Evolutionary conservation across 495 filamentous ascomycete genomes (phyloP).

Genomic region (Friedmanniomyces endolithicus): DNA sequence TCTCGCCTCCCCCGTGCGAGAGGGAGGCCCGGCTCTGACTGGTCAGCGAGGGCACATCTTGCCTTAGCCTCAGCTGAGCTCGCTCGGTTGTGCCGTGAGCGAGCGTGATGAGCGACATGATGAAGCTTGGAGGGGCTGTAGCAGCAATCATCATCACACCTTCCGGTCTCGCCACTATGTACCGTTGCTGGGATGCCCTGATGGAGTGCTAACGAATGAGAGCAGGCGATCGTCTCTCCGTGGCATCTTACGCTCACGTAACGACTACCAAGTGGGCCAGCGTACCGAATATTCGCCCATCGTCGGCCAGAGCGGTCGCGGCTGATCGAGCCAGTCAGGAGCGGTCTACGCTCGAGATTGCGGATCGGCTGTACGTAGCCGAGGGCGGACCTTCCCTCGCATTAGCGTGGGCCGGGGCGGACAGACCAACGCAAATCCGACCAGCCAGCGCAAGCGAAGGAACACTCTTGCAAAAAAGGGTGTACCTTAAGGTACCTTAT

Average conservation of each 20-base stretch:
- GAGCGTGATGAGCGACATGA: too few species aligned
- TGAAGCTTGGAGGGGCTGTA: not conserved
- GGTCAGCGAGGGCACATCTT: not conserved
- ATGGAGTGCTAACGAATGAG: constrained; percentile 4
- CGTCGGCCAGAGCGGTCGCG: not conserved
- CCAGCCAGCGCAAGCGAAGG: not conserved
- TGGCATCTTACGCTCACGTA: not conserved
- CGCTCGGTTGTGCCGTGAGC: not conserved
- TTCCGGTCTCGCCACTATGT: not conserved
- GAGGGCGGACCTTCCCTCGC: not conserved
- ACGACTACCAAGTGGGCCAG: not conserved
- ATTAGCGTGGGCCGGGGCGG: not conserved
- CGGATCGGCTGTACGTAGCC: constrained; percentile 3
- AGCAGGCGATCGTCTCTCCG: not conserved
- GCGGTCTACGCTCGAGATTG: not conserved
- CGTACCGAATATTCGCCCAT: not conserved
- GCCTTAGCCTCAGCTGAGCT: not conserved
- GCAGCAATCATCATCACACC: constrained; percentile 6
- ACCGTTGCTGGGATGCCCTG: not conserved
- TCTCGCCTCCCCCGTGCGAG: not conserved
- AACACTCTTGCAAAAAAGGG: not conserved
- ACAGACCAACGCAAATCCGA: not conserved
- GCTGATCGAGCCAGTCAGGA: not conserved
- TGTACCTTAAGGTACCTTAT: too few species aligned
- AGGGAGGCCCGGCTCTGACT: not conserved